Percentiles rank a stretch among this genome's conserved stretches.
Conservation (phyloP, 108 stramenopile genomes). For the Schizochytrium sp. region DNA sequence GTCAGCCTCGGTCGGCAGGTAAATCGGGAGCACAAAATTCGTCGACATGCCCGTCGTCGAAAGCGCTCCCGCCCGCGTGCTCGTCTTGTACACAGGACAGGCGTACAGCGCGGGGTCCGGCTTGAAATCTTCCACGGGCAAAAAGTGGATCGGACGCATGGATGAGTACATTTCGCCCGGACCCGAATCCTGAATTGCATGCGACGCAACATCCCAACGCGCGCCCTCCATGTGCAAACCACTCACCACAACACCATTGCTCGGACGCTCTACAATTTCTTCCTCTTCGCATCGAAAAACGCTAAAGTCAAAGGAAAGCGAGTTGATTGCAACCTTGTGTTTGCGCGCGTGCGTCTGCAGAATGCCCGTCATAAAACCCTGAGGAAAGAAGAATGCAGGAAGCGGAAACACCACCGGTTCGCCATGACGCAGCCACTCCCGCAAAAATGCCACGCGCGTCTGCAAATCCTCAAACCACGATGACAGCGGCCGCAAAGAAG, state of each 20-base stretch:
- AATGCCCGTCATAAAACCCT: slow-evolving; percentile 55
- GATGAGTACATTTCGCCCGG: slow-evolving; percentile 50
- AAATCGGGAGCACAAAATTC: slow-evolving; percentile 54
- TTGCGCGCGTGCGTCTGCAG: slow-evolving; percentile 51
- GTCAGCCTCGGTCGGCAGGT: slow-evolving; percentile 41
- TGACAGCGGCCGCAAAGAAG: slow-evolving; percentile 43
- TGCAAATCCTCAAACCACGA: slow-evolving; percentile 47
- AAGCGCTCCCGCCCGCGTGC: slow-evolving; percentile 53
- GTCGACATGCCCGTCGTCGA: slow-evolving; percentile 62
- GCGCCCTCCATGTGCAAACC: slow-evolving; percentile 33
- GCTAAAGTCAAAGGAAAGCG: slow-evolving; percentile 45
- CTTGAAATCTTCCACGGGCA: slow-evolving; percentile 18
- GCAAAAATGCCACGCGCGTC: slow-evolving; percentile 37
- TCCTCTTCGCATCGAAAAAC: background rate
- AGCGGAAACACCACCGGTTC: slow-evolving; percentile 42
- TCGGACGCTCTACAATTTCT: background rate
- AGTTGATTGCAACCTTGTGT: slow-evolving; percentile 45
- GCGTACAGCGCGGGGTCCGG: slow-evolving; percentile 34
- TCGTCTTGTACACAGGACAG: slow-evolving; percentile 62
- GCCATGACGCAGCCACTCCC: slow-evolving; percentile 40
- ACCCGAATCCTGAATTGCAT: background rate
- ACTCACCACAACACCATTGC: slow-evolving; percentile 10
- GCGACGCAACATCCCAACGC: background rate
- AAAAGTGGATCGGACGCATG: slow-evolving; percentile 50
- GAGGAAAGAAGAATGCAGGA: slow-evolving; percentile 53